phyloP scores from a whole-genome alignment of 495 filamentous ascomycete genomes.

The Penicillium argentinense region DNA sequence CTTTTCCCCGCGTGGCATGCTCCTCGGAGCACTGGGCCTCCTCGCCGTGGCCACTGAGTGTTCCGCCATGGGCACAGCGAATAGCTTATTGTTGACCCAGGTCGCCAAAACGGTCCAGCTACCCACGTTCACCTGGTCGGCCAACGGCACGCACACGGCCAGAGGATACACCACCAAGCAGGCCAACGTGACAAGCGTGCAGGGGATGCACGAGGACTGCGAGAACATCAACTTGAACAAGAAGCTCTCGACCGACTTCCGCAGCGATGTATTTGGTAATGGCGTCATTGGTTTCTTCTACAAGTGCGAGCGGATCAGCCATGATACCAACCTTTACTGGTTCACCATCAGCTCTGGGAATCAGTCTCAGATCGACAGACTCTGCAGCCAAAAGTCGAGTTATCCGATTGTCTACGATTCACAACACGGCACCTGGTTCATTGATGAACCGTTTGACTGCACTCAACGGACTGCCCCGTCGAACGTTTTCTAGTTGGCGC shows the following conservation, averaged over 20 bases:
- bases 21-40: slow-evolving; percentile 10
- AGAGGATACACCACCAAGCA: slow-evolving; percentile 24
- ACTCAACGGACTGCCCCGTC: slow-evolving; percentile 22
- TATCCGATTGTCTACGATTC: slow-evolving; percentile 26
- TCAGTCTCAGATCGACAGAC: slow-evolving; percentile 19
- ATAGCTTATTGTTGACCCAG: slow-evolving; percentile 16
- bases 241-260: slow-evolving; percentile 27
- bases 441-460: slow-evolving; percentile 31
- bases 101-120: slow-evolving; percentile 20
- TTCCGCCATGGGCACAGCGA: slow-evolving; percentile 14
- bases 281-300: slow-evolving; percentile 27
- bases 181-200: slow-evolving; percentile 8
- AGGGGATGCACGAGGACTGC: slow-evolving; percentile 26
- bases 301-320: slow-evolving; percentile 26
- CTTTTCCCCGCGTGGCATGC: slow-evolving; percentile 4
- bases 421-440: slow-evolving; percentile 28
- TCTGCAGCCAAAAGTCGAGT: slow-evolving; percentile 18
- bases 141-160: slow-evolving; percentile 28
- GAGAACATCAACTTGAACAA: slow-evolving; percentile 32
- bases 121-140: slow-evolving; percentile 28
- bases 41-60: slow-evolving; percentile 9
- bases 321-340: slow-evolving; percentile 28
- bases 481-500: neutral
- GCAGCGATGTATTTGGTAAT: slow-evolving; percentile 24
- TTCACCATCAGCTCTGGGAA: slow-evolving; percentile 27